A percentile compares a stretch with the other conserved stretches of the same genome.
Conservation (phyloP, 805 yeast species). For the Saccharomycopsis babjevae region DNA sequence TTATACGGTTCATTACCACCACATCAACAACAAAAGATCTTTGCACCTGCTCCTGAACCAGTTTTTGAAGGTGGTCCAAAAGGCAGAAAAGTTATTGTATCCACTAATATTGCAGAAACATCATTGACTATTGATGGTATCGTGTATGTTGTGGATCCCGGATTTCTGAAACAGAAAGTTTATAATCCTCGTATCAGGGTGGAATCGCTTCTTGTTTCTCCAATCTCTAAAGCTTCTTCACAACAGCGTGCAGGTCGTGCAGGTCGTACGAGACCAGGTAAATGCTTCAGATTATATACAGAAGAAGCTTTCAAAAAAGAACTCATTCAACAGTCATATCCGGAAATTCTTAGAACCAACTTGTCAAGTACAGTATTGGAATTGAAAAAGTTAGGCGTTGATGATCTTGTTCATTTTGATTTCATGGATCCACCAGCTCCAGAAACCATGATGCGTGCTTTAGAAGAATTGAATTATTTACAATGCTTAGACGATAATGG, state of each 20-base stretch:
- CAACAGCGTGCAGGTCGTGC: conserved; percentile 99
- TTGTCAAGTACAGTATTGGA: conserved; percentile 87
- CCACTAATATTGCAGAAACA: conserved; percentile 96
- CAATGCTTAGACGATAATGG: conserved; percentile 91
- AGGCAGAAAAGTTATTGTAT: conserved; percentile 87
- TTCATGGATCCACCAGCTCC: conserved; percentile 99
- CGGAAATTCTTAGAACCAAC: conserved; percentile 88
- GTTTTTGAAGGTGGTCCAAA: conserved; percentile 69
- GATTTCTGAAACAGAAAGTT: conserved; percentile 92
- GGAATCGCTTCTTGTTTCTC: conserved; percentile 87
- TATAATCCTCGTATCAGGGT: conserved; percentile 95
- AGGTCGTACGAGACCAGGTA: conserved; percentile 98
- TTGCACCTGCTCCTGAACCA: conserved; percentile 80
- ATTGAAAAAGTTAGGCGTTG: conserved; percentile 86
- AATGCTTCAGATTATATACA: conserved; percentile 91
- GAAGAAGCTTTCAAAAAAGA: conserved; percentile 95
- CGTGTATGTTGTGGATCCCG: conserved; percentile 95
- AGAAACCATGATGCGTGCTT: conserved; percentile 98
- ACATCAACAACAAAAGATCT: conserved; percentile 85
- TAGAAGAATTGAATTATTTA: conserved; percentile 87
- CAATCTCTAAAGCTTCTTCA: conserved; percentile 94
- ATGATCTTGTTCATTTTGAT: conserved; percentile 94
- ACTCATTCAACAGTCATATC: conserved; percentile 88
- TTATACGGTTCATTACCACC: conserved; percentile 96
- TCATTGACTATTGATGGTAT: conserved; percentile 96